Conservation (phyloP, 805 yeast genomes). For the Cyberlindnera euphorbiae region DNA sequence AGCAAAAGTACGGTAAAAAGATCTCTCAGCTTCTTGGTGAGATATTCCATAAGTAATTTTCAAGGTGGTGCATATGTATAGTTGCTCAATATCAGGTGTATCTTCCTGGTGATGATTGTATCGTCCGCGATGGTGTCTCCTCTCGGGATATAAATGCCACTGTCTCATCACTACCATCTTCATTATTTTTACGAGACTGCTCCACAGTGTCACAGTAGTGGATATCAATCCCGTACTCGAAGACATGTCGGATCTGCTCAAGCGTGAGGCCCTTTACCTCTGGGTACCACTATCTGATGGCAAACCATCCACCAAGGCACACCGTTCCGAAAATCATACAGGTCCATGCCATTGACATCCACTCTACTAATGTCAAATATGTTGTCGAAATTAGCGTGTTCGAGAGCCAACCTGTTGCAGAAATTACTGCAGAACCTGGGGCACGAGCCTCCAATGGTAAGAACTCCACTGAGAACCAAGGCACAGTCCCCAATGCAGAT, state of each 20-base stretch:
- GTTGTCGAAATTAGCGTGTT: constrained; percentile 34
- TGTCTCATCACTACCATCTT: no score
- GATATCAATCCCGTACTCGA: constrained; percentile 36
- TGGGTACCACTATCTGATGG: constrained; percentile 36
- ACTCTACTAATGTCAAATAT: constrained; percentile 30
- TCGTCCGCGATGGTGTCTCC: no score
- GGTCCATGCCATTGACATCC: constrained; percentile 28
- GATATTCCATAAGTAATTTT: constrained; percentile 3
- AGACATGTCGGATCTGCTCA: constrained; percentile 37
- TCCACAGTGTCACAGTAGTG: constrained; percentile 21
- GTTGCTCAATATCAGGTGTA: no score
- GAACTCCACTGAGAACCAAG: constrained; percentile 43
- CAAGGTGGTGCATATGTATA: no score
- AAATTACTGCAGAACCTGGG: constrained; percentile 37
- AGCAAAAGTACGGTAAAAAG: constrained; percentile 29
- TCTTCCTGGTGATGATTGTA: no score
- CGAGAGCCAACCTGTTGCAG: constrained; percentile 39
- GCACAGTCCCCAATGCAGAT: constrained; percentile 39
- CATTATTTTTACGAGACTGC: no score
- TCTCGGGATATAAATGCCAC: not conserved
- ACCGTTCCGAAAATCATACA: constrained; percentile 32
- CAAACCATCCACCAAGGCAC: constrained; percentile 34
- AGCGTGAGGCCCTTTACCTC: constrained; percentile 41
- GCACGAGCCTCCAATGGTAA: constrained; percentile 38
- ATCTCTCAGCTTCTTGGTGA: constrained; percentile 19